These are phyloP conservation scores for Eutrema yunnanense DNA, from an alignment of 345 rosid genomes.

Conservation along the genomic window DNA sequence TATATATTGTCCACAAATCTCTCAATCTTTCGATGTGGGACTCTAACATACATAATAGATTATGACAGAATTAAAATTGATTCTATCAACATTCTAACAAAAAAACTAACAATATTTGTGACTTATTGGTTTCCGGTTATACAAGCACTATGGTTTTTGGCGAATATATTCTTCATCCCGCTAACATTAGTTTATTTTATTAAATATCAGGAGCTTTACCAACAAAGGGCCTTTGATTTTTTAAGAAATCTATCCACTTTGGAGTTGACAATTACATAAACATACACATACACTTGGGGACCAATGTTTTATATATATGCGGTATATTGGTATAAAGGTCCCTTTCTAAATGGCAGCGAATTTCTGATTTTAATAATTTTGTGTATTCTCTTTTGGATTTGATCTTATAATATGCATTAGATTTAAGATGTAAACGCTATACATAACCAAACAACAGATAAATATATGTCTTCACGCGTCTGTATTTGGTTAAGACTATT, in stretches of 20 bases:
- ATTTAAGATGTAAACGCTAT: constrained; percentile 5
- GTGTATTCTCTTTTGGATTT: not conserved
- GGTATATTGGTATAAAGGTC: constrained; percentile 2
- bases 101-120: not conserved
- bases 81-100: not conserved
- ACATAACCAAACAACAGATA: not conserved
- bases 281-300: constrained; percentile 1
- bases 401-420: not conserved
- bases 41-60: not conserved
- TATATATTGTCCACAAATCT: too few species aligned
- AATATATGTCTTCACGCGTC: not conserved
- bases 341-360: constrained; percentile 11
- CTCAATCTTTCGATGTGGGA: too few species aligned
- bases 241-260: constrained; percentile 1
- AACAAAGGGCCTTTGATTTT: constrained; percentile 11
- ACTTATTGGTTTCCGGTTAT: constrained; percentile 9
- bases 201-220: constrained; percentile 19
- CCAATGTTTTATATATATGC: constrained; percentile 10
- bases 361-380: not conserved
- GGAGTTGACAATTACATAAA: constrained; percentile 14
- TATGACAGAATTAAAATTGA: not conserved
- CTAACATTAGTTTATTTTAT: not conserved
- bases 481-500: not conserved
- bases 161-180: constrained; percentile 16
- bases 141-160: constrained; percentile 7